Evolutionary conservation across 2,329 filamentous ascomycete genomes (phyloP).

Genomic region (Didymella pomorum): DNA sequence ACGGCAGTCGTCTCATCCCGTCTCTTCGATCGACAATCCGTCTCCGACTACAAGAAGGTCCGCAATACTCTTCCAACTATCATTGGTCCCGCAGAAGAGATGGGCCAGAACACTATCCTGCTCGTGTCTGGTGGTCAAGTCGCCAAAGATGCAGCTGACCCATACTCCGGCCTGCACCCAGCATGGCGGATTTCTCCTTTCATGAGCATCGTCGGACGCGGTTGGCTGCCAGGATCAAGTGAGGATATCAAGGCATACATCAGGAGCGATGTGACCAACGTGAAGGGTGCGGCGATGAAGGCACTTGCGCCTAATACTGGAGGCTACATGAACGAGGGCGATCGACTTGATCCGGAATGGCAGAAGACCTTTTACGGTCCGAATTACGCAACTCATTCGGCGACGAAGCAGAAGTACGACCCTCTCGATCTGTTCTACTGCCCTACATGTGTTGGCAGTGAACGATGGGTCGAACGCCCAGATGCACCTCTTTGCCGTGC

Average conservation of each 20-base stretch:
- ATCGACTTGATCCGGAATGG: slow-evolving; percentile 2
- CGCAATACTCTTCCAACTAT: not conserved
- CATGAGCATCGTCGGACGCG: not conserved
- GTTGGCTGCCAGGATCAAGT: not conserved
- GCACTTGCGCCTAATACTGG: slow-evolving; percentile 4
- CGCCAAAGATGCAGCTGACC: not conserved
- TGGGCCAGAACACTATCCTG: slow-evolving; percentile 2
- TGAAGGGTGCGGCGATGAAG: slow-evolving; percentile 3
- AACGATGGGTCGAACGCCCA: not conserved
- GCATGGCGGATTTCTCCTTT: slow-evolving; percentile 7
- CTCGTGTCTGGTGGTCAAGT: slow-evolving; percentile 6
- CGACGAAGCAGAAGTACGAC: slow-evolving; percentile 1
- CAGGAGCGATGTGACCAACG: not conserved
- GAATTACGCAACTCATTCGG: not conserved
- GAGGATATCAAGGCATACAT: slow-evolving; percentile 1
- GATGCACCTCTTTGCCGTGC: slow-evolving; percentile 5
- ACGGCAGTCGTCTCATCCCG: not conserved
- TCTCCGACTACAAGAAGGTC: not conserved
- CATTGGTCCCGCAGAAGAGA: not conserved
- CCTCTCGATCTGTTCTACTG: slow-evolving; percentile 2
- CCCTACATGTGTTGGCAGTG: slow-evolving; percentile 4
- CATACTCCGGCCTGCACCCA: not conserved
- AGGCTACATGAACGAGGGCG: slow-evolving; percentile 3
- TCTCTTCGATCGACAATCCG: slow-evolving; percentile 1
- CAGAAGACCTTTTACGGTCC: not conserved